Evolutionary conservation across 805 yeast genomes (phyloP).

Genomic region (Kregervanrija pseudodelftensis): DNA sequence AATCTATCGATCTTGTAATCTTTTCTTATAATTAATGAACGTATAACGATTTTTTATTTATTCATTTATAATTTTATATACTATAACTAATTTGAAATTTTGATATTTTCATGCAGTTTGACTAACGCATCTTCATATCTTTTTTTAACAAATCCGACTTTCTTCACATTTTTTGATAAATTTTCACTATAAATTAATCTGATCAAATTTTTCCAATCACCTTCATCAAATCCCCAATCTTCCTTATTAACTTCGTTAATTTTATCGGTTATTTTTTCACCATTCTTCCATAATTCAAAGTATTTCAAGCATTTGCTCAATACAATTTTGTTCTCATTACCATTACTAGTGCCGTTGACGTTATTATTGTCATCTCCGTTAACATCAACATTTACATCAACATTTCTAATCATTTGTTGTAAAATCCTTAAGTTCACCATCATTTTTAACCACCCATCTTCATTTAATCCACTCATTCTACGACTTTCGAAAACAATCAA

Average conservation of each 20-base stretch:
- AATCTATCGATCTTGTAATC: slow-evolving; percentile 3
- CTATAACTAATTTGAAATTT: too few species aligned
- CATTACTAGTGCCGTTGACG: not conserved
- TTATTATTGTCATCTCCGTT: slow-evolving; percentile 3
- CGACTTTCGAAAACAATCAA: slow-evolving; percentile 46
- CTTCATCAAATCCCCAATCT: slow-evolving; percentile 26
- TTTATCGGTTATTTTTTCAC: slow-evolving; percentile 8
- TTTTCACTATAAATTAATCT: slow-evolving; percentile 43
- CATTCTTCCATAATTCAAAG: slow-evolving; percentile 36
- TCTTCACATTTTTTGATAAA: slow-evolving; percentile 15
- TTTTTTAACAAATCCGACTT: slow-evolving; percentile 8
- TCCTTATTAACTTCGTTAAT: slow-evolving; percentile 1
- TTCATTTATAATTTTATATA: not conserved
- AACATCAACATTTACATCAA: slow-evolving; percentile 19
- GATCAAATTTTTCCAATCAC: slow-evolving; percentile 44
- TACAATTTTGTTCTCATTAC: slow-evolving; percentile 3
- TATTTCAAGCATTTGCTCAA: slow-evolving; percentile 37
- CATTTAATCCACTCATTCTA: slow-evolving; percentile 43
- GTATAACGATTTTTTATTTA: too few species aligned
- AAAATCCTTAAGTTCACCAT: slow-evolving; percentile 55
- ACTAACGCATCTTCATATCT: slow-evolving; percentile 19
- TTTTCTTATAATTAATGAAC: not conserved
- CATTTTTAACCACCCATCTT: slow-evolving; percentile 52
- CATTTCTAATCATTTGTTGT: slow-evolving; percentile 61
- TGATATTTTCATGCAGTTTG: slow-evolving; percentile 6